A percentile compares a stretch with the other conserved stretches of the same genome.
Conservation (phyloP, 2,329 filamentous ascomycete genomes). For the Exophiala viscosa region DNA sequence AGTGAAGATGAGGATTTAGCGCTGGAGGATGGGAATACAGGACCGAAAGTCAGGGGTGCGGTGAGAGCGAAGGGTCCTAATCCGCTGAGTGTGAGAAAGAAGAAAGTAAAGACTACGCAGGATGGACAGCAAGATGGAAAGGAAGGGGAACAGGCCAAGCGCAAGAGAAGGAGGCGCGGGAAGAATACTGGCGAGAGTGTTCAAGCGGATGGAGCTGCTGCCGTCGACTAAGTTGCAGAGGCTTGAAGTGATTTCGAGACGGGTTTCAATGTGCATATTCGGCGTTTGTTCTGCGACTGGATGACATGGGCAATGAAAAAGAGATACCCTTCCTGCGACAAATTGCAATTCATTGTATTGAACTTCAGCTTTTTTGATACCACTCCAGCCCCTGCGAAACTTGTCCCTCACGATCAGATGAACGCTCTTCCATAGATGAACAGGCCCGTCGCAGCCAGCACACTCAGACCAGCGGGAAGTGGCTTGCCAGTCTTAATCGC, state of each 20-base stretch:
- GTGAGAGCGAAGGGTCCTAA: slow-evolving; percentile 46
- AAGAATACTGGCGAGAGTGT: not conserved
- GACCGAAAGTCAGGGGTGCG: slow-evolving; percentile 31
- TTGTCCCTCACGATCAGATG: slow-evolving; percentile 30
- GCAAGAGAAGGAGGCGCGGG: slow-evolving; percentile 11
- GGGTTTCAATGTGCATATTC: not conserved
- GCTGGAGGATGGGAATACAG: slow-evolving; percentile 29
- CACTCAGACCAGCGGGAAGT: slow-evolving; percentile 73
- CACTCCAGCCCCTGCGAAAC: not conserved
- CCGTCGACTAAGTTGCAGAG: not conserved
- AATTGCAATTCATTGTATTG: slow-evolving; percentile 6
- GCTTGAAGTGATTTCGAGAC: not conserved
- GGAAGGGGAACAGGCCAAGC: slow-evolving; percentile 14
- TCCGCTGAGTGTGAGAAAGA: slow-evolving; percentile 47
- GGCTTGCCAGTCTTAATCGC: slow-evolving; percentile 79
- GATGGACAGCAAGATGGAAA: slow-evolving; percentile 21
- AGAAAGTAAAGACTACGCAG: slow-evolving; percentile 33
- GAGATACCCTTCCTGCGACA: slow-evolving; percentile 12
- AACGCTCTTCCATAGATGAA: slow-evolving; percentile 73
- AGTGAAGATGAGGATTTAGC: slow-evolving; percentile 18
- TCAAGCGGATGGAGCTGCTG: not conserved
- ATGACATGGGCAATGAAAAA: not conserved
- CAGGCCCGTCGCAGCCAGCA: slow-evolving; percentile 74
- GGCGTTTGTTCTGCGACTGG: not conserved
- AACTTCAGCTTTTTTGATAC: not conserved